Evolutionary conservation across 2,329 filamentous ascomycete genomes (phyloP).

Genomic region (Pseudogymnoascus sp.): DNA sequence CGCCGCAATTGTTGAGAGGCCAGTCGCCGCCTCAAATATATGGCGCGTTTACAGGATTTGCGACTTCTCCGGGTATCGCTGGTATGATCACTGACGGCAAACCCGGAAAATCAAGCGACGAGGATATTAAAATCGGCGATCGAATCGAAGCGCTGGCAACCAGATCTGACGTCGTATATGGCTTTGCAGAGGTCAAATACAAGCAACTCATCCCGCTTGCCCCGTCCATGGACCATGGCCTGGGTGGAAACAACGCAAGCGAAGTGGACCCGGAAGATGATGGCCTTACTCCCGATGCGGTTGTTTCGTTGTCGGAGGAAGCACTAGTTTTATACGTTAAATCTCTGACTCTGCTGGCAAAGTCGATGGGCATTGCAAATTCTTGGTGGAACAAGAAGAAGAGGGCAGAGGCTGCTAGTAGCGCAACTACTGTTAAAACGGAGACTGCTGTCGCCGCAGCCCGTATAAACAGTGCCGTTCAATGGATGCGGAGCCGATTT

Average conservation of each 20-base stretch:
- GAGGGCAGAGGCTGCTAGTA: slow-evolving; percentile 49
- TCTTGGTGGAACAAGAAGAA: slow-evolving; percentile 82
- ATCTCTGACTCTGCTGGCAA: slow-evolving; percentile 77
- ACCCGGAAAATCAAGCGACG: slow-evolving; percentile 55
- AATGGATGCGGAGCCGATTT: slow-evolving; percentile 90
- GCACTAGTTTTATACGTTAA: slow-evolving; percentile 95
- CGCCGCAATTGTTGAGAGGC: slow-evolving; percentile 54
- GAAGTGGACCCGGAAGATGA: slow-evolving; percentile 58
- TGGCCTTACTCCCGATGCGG: slow-evolving; percentile 75
- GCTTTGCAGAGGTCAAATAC: slow-evolving; percentile 97
- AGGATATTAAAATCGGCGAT: slow-evolving; percentile 71
- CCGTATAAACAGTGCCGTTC: slow-evolving; percentile 86
- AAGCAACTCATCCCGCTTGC: slow-evolving; percentile 88
- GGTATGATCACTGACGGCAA: slow-evolving; percentile 63
- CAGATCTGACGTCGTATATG: slow-evolving; percentile 90
- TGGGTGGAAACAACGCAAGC: slow-evolving; percentile 50
- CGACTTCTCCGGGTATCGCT: slow-evolving; percentile 51
- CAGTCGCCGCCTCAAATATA: slow-evolving; percentile 68
- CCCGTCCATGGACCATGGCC: slow-evolving; percentile 65
- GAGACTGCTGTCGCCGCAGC: slow-evolving; percentile 34
- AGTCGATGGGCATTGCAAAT: slow-evolving; percentile 91
- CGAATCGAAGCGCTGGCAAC: slow-evolving; percentile 87
- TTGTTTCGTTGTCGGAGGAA: slow-evolving; percentile 84
- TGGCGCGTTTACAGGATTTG: slow-evolving; percentile 78
- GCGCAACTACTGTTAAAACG: slow-evolving; percentile 34